Evolutionary conservation across 164 flowering plant species (phyloP).

Genomic region (Aristolochia contorta): DNA sequence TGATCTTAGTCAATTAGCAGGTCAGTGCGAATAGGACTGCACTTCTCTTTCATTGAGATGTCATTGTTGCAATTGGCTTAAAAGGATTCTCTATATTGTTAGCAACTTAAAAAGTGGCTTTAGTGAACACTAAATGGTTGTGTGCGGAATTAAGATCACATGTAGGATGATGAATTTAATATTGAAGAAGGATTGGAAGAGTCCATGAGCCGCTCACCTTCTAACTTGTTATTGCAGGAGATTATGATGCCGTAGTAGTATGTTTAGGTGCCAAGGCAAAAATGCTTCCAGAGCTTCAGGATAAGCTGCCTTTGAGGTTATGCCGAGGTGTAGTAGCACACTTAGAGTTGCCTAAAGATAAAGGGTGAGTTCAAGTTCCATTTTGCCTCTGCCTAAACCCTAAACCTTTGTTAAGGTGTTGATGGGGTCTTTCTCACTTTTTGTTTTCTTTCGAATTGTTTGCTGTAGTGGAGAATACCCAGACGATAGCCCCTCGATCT

Average conservation of each 20-base stretch:
- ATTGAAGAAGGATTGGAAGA: no score
- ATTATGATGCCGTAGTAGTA: conserved; percentile 60
- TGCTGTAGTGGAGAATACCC: conserved; percentile 49
- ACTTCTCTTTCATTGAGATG: no score
- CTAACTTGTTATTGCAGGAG: conserved; percentile 29
- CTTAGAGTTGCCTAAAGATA: conserved; percentile 39
- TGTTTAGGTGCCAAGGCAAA: conserved; percentile 80
- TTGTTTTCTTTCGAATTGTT: background rate
- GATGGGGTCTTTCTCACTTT: no score
- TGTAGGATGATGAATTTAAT: no score
- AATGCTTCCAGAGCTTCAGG: conserved; percentile 67
- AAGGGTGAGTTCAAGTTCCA: conserved; percentile 26
- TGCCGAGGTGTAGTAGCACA: conserved; percentile 86
- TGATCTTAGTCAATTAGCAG: conserved; percentile 49
- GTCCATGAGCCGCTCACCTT: no score
- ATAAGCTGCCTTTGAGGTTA: conserved; percentile 73
- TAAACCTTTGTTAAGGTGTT: background rate
- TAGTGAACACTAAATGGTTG: no score
- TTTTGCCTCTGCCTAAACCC: background rate
- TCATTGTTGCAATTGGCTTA: no score
- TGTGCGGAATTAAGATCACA: no score
- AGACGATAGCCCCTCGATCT: conserved; percentile 60
- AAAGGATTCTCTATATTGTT: no score
- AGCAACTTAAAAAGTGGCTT: no score
- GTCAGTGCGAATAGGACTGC: conserved; percentile 17